Evolutionary conservation across 805 yeast genomes (phyloP).

Genomic region (Sungouiella thailandica): DNA sequence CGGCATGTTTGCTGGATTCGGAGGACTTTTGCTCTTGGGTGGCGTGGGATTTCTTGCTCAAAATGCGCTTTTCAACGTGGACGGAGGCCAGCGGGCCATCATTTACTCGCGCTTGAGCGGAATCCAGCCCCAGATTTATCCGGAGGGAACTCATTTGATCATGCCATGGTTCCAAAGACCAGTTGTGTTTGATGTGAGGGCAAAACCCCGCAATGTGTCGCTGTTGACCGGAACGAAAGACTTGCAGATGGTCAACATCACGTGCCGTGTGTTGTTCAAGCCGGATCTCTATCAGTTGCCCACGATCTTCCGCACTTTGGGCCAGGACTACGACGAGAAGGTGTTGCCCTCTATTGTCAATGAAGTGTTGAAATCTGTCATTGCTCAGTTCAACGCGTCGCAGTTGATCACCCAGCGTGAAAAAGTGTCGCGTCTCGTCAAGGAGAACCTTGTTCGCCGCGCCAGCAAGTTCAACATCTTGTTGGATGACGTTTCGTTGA

Average conservation of each 20-base stretch:
- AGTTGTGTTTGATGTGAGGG: conserved; percentile 84
- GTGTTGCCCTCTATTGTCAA: conserved; percentile 97
- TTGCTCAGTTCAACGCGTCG: conserved; percentile 97
- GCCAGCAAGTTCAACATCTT: conserved; percentile 83
- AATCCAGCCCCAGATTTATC: conserved; percentile 73
- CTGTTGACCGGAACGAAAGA: conserved; percentile 97
- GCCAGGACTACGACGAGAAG: conserved; percentile 93
- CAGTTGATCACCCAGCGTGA: conserved; percentile 99
- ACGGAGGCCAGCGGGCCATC: conserved; percentile 98
- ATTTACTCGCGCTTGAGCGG: conserved; percentile 86
- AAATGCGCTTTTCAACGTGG: conserved; percentile 52
- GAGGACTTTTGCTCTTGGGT: conserved; percentile 37
- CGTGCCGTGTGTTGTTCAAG: conserved; percentile 94
- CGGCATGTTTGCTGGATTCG: conserved; percentile 38
- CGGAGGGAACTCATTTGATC: conserved; percentile 92
- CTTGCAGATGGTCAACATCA: conserved; percentile 97
- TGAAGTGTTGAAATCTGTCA: conserved; percentile 93
- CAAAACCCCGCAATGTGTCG: conserved; percentile 90
- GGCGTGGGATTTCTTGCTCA: conserved; percentile 38
- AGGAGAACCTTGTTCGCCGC: conserved; percentile 86
- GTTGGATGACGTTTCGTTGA: conserved; percentile 93
- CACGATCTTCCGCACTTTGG: conserved; percentile 83
- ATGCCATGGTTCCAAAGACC: conserved; percentile 96
- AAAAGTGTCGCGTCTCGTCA: conserved; percentile 83
- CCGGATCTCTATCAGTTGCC: conserved; percentile 81